These are phyloP conservation scores for Botrytis elliptica DNA, from an alignment of 2,329 filamentous ascomycete genomes.

Conservation along the genomic window DNA sequence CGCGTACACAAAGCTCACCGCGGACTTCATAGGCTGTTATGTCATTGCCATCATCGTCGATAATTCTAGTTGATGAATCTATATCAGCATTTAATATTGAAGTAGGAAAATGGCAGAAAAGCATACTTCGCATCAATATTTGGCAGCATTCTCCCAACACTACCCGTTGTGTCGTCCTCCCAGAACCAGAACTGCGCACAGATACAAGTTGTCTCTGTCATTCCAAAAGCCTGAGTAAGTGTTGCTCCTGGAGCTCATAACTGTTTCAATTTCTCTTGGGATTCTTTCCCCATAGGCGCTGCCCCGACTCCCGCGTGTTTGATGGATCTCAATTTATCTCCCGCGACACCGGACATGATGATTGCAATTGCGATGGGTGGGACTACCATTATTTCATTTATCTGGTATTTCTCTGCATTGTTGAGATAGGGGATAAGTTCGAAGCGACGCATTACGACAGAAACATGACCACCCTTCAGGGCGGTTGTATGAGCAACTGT, in stretches of 20 bases:
- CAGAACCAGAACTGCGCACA: constrained; percentile 29
- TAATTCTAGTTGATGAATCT: constrained; percentile 25
- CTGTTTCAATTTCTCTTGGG: constrained; percentile 43
- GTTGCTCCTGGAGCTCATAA: constrained; percentile 44
- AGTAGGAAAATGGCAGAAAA: background rate
- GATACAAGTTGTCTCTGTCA: constrained; percentile 47
- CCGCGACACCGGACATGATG: constrained; percentile 31
- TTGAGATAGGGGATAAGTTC: constrained; percentile 70
- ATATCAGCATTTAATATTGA: background rate
- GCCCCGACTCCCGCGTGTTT: constrained; percentile 47
- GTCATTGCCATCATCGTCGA: constrained; percentile 33
- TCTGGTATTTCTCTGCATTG: constrained; percentile 63
- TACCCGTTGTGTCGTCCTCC: constrained; percentile 54
- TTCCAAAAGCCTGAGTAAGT: constrained; percentile 52
- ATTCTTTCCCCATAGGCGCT: constrained; percentile 46
- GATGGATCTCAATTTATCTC: constrained; percentile 55
- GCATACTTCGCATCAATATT: constrained; percentile 40
- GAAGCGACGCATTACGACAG: constrained; percentile 68
- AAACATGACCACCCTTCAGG: constrained; percentile 27
- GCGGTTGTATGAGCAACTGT: constrained; percentile 65
- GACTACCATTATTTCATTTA: constrained; percentile 66
- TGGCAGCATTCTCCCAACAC: constrained; percentile 47
- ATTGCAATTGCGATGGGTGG: constrained; percentile 74
- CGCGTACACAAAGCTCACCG: constrained; percentile 62
- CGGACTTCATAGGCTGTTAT: constrained; percentile 36